Base-by-base conservation (phyloP, 805 yeast species). In the Ogataea glucozyma region DNA sequence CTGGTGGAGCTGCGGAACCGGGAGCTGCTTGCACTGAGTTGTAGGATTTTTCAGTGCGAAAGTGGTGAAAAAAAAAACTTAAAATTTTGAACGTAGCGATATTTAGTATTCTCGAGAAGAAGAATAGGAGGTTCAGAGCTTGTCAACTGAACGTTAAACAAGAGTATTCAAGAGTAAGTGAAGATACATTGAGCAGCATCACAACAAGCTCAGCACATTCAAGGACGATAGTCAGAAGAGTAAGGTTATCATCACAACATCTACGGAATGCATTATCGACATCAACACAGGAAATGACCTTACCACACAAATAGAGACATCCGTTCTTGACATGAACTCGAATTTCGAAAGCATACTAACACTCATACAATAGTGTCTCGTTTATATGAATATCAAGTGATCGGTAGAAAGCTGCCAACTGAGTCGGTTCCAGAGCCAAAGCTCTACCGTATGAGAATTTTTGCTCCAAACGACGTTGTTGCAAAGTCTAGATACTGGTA, bases 401-500 rank as follows among this genome's bases (percentile, higher is more conserved):
- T 93, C 77, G 99, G 99, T 79, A 97, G 99, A 79, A 95, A 93
- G 81, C 88, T 93, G 76, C 99, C 99, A 65, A 89, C 97, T 70
- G 98, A 89, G 78, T 78, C 90, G 67, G 96, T 87, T 70, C 97
- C 98, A 69, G 97, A 90, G 80, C 99, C 99, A 76, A 93, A 91
- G 85, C 88, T 93, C 79, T 93, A 85, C 96, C 88, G 99, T 76
- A 93, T 93, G 98, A 89, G 97, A 83, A 89, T 93, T 78, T 93
- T 93, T 75, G 99, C 99, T 71, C 90, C 96, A 67, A 93, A 93
- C 81, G 86, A 81, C 65, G 98, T 93, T 73, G 95, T 93, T 73
- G 99, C 99, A 72, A 93, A 93, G 85, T 93, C 99, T 68, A 91
- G 99, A 81, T 93, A 88, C 96, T 93, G 99, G 99, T 93, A 93